These are phyloP conservation scores for Rhodamnia argentea DNA, from an alignment of 345 rosid genomes.

Conservation along the genomic window DNA sequence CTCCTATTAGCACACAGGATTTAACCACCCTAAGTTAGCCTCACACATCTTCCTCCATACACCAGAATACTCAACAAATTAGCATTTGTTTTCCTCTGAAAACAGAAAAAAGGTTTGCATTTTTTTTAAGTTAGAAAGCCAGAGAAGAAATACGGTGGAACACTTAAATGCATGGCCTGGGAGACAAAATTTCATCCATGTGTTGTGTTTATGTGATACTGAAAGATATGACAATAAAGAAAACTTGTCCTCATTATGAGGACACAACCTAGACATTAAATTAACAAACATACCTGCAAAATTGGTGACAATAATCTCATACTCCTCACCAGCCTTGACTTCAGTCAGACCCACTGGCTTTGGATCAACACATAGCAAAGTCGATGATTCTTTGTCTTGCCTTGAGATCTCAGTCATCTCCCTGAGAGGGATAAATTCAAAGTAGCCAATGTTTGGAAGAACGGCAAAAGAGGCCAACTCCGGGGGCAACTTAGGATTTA, in stretches of 20 bases:
- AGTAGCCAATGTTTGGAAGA: conserved; percentile 82
- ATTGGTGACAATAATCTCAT: conserved; percentile 73
- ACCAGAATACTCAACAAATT: neutral
- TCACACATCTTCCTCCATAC: neutral
- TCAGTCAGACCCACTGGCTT: conserved; percentile 65
- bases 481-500: conserved; percentile 64
- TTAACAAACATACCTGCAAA: conserved; percentile 5
- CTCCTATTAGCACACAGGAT: neutral
- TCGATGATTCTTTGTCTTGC: neutral
- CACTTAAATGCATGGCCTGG: neutral
- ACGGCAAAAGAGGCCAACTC: conserved; percentile 71
- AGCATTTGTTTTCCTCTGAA: neutral
- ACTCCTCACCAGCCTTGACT: conserved; percentile 71
- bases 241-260: neutral
- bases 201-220: neutral
- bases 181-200: neutral
- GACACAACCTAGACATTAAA: neutral
- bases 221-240: neutral
- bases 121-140: neutral
- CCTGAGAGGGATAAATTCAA: conserved; percentile 67
- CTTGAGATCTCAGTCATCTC: conserved; percentile 6
- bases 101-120: neutral
- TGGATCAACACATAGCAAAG: conserved; percentile 8
- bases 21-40: neutral
- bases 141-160: neutral